Percentiles rank a stretch among this genome's conserved stretches.
These are phyloP conservation scores for Tetrapyrgos nigripes DNA, from an alignment of 1,284 basidiomycete species.

Conservation along the genomic window DNA sequence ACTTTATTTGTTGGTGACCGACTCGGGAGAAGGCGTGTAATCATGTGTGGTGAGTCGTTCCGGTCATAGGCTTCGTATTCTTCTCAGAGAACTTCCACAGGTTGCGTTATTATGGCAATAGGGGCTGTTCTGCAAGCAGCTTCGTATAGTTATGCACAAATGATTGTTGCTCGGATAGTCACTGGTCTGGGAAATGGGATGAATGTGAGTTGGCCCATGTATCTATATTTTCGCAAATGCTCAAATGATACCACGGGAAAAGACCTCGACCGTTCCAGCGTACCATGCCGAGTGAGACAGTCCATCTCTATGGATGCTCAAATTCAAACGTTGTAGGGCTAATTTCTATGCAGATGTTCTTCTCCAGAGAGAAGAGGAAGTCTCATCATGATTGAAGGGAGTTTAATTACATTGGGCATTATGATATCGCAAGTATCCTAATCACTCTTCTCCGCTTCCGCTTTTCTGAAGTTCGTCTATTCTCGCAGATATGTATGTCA, in stretches of 20 bases:
- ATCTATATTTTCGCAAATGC: background rate
- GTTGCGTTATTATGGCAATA: constrained; percentile 57
- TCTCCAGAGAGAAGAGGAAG: constrained; percentile 65
- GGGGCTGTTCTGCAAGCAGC: constrained; percentile 67
- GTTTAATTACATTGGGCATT: constrained; percentile 73
- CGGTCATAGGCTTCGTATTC: background rate
- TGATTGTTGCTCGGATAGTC: constrained; percentile 67
- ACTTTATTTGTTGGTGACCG: constrained; percentile 62
- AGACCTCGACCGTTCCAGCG: constrained; percentile 69
- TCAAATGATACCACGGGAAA: too few species aligned
- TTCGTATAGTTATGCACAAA: constrained; percentile 58
- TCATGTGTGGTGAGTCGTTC: constrained; percentile 41
- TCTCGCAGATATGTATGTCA: background rate
- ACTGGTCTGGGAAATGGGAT: constrained; percentile 74
- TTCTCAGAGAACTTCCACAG: background rate
- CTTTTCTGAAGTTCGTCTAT: constrained; percentile 38
- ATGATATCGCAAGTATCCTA: constrained; percentile 62
- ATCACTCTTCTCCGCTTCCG: background rate
- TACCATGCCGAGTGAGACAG: constrained; percentile 62
- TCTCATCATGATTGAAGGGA: constrained; percentile 74
- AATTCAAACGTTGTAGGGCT: background rate
- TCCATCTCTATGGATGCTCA: background rate
- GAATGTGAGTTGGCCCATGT: constrained; percentile 49
- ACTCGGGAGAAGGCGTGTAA: constrained; percentile 58
- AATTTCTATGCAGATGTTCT: constrained; percentile 43